Base-by-base conservation (phyloP, 2,329 filamentous ascomycete genomes). In the Aspergillus quadrilineatus region DNA sequence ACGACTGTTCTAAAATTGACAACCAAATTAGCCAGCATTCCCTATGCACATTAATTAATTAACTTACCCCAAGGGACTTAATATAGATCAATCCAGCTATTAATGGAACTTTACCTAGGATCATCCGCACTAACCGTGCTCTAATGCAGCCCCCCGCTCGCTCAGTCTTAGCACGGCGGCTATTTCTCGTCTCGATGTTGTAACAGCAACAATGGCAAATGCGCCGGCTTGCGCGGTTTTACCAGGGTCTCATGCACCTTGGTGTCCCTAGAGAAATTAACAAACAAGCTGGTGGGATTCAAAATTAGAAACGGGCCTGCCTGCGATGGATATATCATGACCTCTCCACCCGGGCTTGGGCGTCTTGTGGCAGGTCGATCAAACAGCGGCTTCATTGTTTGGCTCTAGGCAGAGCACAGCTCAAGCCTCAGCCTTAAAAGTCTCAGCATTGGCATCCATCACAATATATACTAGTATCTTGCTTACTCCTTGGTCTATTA, bases 401-500 rank as follows among this genome's bases (percentile, higher is more conserved):
- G 28, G 17, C 17, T 46, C 51, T 53, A 34, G 44, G 42, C 44
- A 30, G 14, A 37, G 34, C 42, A 47, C 15, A 29, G 42, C 42
- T 45, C 41, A 8, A 45, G 43, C 28, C 28, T 28, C 43, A 30
- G 17, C 8, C 39, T 17, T 17, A 10, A 15, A 36, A 29, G 12
- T 39, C 47, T 52, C 15, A 29, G 29, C 37, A 22, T 22, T 34
- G 8, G 30, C 39, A n/a, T 39, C 43, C 26, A 30, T 42, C 41
- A 36, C 28, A 45, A 17, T 30, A 71, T 59, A 42, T 42, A 42
- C 34, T 36, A 22, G 7, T 7, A 8, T 15, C 4, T 17, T 42
- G 6, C 10, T 42, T n/a, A 9, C 67, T 5, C 62, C 60, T 46
- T 36, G 12, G 4, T 36, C 12, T 60, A 69, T 12, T 66, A 62